phyloP scores from a whole-genome alignment of 768 basidiomycete genomes.

The Baorangia bicolor region DNA sequence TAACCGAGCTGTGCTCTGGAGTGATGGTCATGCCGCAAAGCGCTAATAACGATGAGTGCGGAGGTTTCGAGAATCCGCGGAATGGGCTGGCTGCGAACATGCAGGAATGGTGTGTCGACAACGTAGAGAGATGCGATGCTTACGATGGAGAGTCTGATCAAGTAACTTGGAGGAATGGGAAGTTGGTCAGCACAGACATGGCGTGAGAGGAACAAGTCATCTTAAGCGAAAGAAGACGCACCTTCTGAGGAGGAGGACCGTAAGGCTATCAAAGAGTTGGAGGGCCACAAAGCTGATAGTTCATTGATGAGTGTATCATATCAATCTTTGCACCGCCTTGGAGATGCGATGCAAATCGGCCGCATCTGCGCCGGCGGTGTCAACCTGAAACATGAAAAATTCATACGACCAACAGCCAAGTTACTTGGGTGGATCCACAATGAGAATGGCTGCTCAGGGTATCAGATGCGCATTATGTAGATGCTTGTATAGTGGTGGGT shows the following conservation, averaged over 20 bases:
- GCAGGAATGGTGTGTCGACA: conserved; percentile 23
- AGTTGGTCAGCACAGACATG: not conserved
- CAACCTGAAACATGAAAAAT: not conserved
- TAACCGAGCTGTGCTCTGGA: not conserved
- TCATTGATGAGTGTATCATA: not conserved
- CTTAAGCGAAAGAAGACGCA: conserved; percentile 13
- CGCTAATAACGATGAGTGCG: not conserved
- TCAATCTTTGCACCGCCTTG: not conserved
- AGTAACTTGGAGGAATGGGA: not conserved
- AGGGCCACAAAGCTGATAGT: conserved; percentile 10
- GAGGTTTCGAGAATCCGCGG: not conserved
- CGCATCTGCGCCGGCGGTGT: not conserved
- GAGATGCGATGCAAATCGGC: not conserved
- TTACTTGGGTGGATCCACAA: not conserved
- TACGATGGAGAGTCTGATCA: not conserved
- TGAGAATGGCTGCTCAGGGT: not conserved
- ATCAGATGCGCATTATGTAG: too few species aligned
- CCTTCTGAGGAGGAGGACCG: not conserved
- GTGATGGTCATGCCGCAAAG: not conserved
- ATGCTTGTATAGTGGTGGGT: too few species aligned
- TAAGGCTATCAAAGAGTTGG: not conserved
- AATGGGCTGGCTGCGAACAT: conserved; percentile 14
- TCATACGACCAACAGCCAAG: not conserved
- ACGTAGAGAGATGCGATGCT: conserved; percentile 8
- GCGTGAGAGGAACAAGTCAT: conserved; percentile 11